Evolutionary conservation across 2,329 filamentous ascomycete genomes (phyloP), one percentile per base, ranked within the genome.

Genomic region (Claviceps sp.): DNA sequence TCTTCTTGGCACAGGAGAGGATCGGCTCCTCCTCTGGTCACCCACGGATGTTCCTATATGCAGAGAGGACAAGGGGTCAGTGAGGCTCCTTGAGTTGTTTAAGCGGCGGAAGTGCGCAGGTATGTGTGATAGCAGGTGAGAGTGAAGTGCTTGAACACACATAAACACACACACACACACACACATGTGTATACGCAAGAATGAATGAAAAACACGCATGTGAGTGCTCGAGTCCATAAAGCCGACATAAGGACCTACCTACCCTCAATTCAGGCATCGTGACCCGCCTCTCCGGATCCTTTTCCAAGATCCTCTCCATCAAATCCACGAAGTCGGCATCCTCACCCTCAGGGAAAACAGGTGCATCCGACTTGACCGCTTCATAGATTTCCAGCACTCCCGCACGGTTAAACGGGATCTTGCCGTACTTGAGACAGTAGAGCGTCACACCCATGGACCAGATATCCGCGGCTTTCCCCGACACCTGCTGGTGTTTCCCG

Each of bases 391-490:
- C 90, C 52, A 96, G 73, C 54, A 96, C 82, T 18, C 81, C 82
- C 5, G 79, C 73, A 52, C 84, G 79, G 61, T 90, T 85, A 62
- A 97, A 98, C 0, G 93, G 93, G 55, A 98, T 84, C 48, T 73
- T 76, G 36, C 93, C 93, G 61, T 95, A 97, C 55, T 86, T 83
- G 41, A 98, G 75, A 65, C 93, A 98, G 65, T 91, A 97, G 2
- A 98, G 73, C 1, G 90, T 95, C 8, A 96, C 84, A 6, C 93
- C 93, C 91, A 97, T 97, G 3, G 91, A 95, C 93, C 93, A 98
- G 51, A 98, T 89, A 67, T 98, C 93, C 4, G 89, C 89, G 4
- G 91, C 89, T 60, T 81, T 86, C 11, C 93, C 93, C 2, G 87
- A 91, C 1, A 97, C 84, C 58, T 90, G 84, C 1, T 87, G 88